Percentiles rank a stretch among this genome's conserved stretches.
These are phyloP conservation scores for Trametes sp. DNA, from an alignment of 1,284 basidiomycete genomes.

Conservation along the genomic window DNA sequence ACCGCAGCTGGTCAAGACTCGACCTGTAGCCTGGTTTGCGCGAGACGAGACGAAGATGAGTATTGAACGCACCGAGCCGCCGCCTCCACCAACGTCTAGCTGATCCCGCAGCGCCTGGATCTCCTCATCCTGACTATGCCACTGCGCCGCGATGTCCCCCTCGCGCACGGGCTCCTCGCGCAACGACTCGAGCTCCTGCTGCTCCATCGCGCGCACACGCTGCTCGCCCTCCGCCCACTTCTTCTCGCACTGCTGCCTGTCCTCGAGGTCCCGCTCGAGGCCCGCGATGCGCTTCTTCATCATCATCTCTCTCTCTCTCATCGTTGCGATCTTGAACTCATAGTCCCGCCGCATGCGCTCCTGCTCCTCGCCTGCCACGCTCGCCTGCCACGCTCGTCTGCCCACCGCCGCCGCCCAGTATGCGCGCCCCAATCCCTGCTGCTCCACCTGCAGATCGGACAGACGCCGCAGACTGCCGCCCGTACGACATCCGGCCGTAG, in stretches of 20 bases:
- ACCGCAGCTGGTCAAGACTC: constrained; percentile 81
- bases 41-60: too few relatives aligned
- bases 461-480: constrained; percentile 65
- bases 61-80: constrained; percentile 44
- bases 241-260: constrained; percentile 57
- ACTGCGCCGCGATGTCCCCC: constrained; percentile 61
- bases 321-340: constrained; percentile 90
- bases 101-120: constrained; percentile 74
- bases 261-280: constrained; percentile 74
- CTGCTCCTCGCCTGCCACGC: constrained; percentile 67
- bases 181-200: constrained; percentile 77
- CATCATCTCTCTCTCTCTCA: too few relatives aligned
- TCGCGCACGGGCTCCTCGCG: constrained; percentile 63
- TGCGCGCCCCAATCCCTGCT: constrained; percentile 37
- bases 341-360: constrained; percentile 87
- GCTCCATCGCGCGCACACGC: constrained; percentile 65
- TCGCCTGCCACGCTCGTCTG: constrained; percentile 50
- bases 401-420: constrained; percentile 47
- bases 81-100: constrained; percentile 73
- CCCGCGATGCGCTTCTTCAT: constrained; percentile 79
- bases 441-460: constrained; percentile 57
- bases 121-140: constrained; percentile 74
- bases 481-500: constrained; percentile 69
- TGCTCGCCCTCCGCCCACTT: constrained; percentile 59
- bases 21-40: too few relatives aligned